phyloP scores from a whole-genome alignment of 768 basidiomycete genomes.

The Filobasidium wieringae region DNA sequence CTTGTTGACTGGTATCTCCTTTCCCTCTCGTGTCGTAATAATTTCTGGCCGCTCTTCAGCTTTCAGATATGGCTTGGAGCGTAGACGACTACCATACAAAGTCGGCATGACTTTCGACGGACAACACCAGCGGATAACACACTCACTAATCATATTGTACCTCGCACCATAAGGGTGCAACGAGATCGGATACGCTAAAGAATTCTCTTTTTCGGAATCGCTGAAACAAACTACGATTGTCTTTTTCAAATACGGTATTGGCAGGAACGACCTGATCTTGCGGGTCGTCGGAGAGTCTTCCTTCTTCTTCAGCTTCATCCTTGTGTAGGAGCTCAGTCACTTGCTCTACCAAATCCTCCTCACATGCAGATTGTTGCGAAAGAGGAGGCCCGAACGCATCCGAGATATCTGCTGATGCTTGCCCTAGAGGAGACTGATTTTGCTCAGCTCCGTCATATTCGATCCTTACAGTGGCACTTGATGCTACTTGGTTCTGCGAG shows the following conservation, averaged over 20 bases:
- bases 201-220: conserved; percentile 32
- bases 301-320: background rate
- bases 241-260: background rate
- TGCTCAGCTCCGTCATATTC: background rate
- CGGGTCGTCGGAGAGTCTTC: background rate
- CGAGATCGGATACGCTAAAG: conserved; percentile 40
- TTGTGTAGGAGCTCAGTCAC: conserved; percentile 1
- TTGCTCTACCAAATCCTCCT: conserved; percentile 9
- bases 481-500: background rate
- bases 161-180: conserved; percentile 40
- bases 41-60: conserved; percentile 27
- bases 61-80: conserved; percentile 32
- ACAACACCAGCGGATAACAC: background rate
- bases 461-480: background rate
- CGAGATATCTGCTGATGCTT: background rate
- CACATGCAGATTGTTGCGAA: conserved; percentile 3
- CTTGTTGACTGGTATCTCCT: conserved; percentile 34
- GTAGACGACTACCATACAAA: conserved; percentile 22
- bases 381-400: background rate
- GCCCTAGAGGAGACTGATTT: background rate
- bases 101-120: background rate
- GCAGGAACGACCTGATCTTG: background rate
- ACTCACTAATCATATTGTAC: conserved; percentile 38
- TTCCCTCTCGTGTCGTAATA: conserved; percentile 32
- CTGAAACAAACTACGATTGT: conserved; percentile 8